These are phyloP conservation scores for Phytophthora gonapodyides DNA, from an alignment of 352 stramenopile genomes.

Conservation along the genomic window DNA sequence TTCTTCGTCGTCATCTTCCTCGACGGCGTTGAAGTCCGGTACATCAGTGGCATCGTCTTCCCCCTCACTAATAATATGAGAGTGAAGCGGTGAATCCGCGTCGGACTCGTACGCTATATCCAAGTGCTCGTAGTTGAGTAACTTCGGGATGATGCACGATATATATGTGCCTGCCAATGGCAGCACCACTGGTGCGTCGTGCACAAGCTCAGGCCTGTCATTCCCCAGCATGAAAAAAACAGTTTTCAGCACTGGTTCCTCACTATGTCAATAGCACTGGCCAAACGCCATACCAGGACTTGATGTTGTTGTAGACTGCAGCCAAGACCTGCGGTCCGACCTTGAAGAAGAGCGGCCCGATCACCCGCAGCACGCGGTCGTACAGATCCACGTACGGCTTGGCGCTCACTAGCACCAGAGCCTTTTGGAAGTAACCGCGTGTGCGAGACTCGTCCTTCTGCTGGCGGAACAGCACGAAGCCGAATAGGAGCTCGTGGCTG, in stretches of 20 bases:
- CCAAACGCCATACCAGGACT: slow-evolving; percentile 49
- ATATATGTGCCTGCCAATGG: slow-evolving; percentile 80
- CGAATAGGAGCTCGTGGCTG: slow-evolving; percentile 61
- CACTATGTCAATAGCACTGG: neutral
- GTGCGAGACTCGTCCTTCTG: slow-evolving; percentile 68
- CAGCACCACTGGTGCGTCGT: slow-evolving; percentile 54
- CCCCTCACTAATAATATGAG: slow-evolving; percentile 63
- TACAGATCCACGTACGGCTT: slow-evolving; percentile 82
- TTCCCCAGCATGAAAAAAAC: neutral
- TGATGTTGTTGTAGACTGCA: slow-evolving; percentile 75
- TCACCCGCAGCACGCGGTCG: slow-evolving; percentile 66
- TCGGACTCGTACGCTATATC: slow-evolving; percentile 42
- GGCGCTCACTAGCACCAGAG: slow-evolving; percentile 76
- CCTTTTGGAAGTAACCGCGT: slow-evolving; percentile 85
- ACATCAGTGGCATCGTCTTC: slow-evolving; percentile 44
- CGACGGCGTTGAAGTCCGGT: slow-evolving; percentile 36
- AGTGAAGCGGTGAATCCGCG: slow-evolving; percentile 41
- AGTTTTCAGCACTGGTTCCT: slow-evolving; percentile 6
- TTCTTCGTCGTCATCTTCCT: slow-evolving; percentile 38
- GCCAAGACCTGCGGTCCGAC: slow-evolving; percentile 65
- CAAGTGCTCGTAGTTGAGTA: slow-evolving; percentile 60
- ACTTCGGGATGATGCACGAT: slow-evolving; percentile 69
- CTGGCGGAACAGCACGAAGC: slow-evolving; percentile 87
- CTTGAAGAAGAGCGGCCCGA: slow-evolving; percentile 84
- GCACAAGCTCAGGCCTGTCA: slow-evolving; percentile 55